Evolutionary conservation across 73 alveolate species (phyloP).

Genomic region (Halteria grandinella): DNA sequence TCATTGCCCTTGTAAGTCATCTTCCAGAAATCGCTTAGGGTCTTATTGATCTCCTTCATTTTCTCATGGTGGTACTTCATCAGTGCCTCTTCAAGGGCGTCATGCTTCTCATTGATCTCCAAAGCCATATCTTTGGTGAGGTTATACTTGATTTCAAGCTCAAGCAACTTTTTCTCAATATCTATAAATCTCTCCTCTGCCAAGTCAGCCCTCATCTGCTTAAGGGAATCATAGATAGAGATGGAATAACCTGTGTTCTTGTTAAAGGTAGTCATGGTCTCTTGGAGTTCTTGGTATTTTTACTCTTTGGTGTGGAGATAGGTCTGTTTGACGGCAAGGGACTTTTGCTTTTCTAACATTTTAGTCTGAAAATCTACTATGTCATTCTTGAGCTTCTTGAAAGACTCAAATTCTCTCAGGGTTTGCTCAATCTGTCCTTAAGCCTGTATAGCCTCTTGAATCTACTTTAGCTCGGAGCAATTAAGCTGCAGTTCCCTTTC

Average conservation of each 20-base stretch:
- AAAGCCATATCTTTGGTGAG: constrained; percentile 39
- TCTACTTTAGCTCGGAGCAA: background rate
- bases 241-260: constrained; percentile 2
- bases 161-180: constrained; percentile 44
- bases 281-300: constrained; percentile 1
- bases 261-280: background rate
- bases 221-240: constrained; percentile 16
- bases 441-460: background rate
- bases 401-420: constrained; percentile 16
- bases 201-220: constrained; percentile 20
- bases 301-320: background rate
- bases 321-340: no score
- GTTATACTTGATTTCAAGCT: constrained; percentile 35
- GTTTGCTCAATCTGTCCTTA: background rate
- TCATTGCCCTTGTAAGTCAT: constrained; percentile 96
- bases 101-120: constrained; percentile 65
- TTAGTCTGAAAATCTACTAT: constrained; percentile 2
- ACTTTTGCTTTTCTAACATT: constrained; percentile 5
- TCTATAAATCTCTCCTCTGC: constrained; percentile 12
- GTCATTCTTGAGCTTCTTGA: background rate
- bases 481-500: constrained; percentile 22
- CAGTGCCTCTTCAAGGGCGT: constrained; percentile 90
- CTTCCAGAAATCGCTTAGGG: constrained; percentile 91
- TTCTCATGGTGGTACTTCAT: constrained; percentile 94
- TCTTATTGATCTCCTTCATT: constrained; percentile 94